Percentiles rank a stretch among this genome's conserved stretches.
These are phyloP conservation scores for Coniochaeta ligniaria DNA, from an alignment of 2,329 filamentous ascomycete species.

Conservation along the genomic window DNA sequence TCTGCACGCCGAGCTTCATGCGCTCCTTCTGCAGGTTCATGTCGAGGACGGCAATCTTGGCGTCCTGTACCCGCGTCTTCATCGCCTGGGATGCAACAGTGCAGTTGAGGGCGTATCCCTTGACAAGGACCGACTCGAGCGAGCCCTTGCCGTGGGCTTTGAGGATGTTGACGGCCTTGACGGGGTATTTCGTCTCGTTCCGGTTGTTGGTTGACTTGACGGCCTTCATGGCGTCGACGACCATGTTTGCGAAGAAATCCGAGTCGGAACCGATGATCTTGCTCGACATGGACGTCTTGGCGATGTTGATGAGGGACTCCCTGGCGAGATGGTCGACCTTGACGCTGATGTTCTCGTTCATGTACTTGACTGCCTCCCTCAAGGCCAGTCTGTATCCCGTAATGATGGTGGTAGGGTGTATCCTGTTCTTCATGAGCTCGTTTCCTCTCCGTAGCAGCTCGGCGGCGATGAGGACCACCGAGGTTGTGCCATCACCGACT, in stretches of 20 bases:
- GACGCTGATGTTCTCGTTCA: constrained; percentile 96
- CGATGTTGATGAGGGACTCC: constrained; percentile 88
- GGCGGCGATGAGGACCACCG: constrained; percentile 92
- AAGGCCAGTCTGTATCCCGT: constrained; percentile 94
- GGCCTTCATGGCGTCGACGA: constrained; percentile 90
- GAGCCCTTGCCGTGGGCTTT: constrained; percentile 96
- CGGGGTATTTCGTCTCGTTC: constrained; percentile 90
- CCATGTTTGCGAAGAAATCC: constrained; percentile 96
- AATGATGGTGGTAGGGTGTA: constrained; percentile 99
- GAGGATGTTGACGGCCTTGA: constrained; percentile 97
- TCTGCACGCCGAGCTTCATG: constrained; percentile 98
- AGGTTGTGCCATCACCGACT: constrained; percentile 96
- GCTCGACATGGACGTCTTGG: constrained; percentile 98
- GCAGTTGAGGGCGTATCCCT: constrained; percentile 97
- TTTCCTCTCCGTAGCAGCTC: constrained; percentile 91
- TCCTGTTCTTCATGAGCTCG: constrained; percentile 99
- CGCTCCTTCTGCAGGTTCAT: constrained; percentile 99
- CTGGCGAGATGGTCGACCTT: constrained; percentile 89
- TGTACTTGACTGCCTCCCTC: constrained; percentile 94
- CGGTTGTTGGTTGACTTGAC: constrained; percentile 91
- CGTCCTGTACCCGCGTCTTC: constrained; percentile 85
- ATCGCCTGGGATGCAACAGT: constrained; percentile 98
- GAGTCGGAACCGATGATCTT: constrained; percentile 97
- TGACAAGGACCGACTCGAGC: constrained; percentile 81
- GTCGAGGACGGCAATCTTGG: constrained; percentile 93